Evolutionary conservation across 208 protist species (phyloP).

Genomic region (Trypanosoma grayi): DNA sequence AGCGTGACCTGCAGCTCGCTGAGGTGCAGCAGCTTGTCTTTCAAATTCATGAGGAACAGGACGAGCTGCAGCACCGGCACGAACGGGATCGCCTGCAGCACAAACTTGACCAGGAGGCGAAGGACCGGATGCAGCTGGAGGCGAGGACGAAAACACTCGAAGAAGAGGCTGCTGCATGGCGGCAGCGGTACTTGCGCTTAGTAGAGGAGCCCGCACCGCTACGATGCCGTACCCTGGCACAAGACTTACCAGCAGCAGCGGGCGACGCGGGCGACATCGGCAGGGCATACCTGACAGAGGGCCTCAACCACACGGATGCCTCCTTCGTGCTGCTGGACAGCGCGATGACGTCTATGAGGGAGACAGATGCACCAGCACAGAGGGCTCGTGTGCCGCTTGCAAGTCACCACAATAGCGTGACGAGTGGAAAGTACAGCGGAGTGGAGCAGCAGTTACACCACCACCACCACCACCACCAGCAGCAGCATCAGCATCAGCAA

Average conservation of each 20-base stretch:
- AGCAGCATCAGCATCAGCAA: not conserved
- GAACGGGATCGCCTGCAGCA: constrained; percentile 11
- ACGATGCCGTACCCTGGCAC: not conserved
- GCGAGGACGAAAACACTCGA: constrained; percentile 22
- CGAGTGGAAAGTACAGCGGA: not conserved
- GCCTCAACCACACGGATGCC: constrained; percentile 18
- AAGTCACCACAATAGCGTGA: not conserved
- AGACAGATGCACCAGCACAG: not conserved
- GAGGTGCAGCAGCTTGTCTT: constrained; percentile 53
- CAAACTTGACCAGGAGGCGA: constrained; percentile 18
- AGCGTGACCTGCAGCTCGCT: constrained; percentile 33
- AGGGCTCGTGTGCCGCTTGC: not conserved
- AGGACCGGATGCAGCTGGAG: constrained; percentile 9
- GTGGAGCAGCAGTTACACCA: not conserved
- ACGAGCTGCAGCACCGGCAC: constrained; percentile 26
- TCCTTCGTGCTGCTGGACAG: not conserved
- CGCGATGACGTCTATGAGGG: not conserved
- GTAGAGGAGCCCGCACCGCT: constrained; percentile 16
- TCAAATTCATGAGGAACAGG: constrained; percentile 49
- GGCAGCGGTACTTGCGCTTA: constrained; percentile 38
- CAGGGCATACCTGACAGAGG: not conserved
- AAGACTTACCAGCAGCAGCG: not conserved
- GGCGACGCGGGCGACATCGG: not conserved
- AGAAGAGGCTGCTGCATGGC: constrained; percentile 47
- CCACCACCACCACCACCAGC: not conserved